Percentiles rank a stretch among this genome's conserved stretches.
Evolutionary conservation across 306 rosid species (phyloP).

Genomic region (Vigna unguiculata): DNA sequence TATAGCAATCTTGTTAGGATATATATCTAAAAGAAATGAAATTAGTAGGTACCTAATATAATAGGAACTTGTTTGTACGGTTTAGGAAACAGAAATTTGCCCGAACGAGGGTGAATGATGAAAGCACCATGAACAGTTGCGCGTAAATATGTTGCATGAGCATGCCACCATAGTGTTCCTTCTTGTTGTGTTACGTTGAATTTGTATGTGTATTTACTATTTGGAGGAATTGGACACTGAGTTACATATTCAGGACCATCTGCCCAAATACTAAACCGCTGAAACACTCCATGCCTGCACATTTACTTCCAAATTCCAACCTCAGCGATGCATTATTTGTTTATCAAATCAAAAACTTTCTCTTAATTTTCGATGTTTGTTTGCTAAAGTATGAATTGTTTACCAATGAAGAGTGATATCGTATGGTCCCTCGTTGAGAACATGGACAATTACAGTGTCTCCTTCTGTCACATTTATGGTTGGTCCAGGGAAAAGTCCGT

Average conservation of each 20-base stretch:
- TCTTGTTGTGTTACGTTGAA: conserved; percentile 60
- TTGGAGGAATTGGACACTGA: conserved; percentile 62
- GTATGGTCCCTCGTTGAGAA: conserved; percentile 57
- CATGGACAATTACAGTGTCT: conserved; percentile 61
- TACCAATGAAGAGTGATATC: conserved; percentile 66
- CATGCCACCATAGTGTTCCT: conserved; percentile 87
- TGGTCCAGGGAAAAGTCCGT: conserved; percentile 61
- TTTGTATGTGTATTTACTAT: conserved; percentile 50
- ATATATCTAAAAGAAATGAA: background rate
- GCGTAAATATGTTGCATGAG: conserved; percentile 59
- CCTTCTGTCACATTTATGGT: conserved; percentile 51
- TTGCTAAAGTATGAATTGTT: background rate
- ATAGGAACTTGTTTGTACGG: conserved; percentile 56
- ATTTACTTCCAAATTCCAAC: background rate
- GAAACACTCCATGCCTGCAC: conserved; percentile 68
- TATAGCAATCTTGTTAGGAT: too few species aligned
- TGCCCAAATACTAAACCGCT: conserved; percentile 61
- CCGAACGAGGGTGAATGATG: conserved; percentile 52
- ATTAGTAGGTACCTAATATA: conserved; percentile 48
- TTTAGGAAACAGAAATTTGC: conserved; percentile 44
- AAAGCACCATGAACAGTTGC: conserved; percentile 70
- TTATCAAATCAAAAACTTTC: background rate
- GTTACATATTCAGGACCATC: conserved; percentile 69
- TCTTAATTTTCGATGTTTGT: background rate
- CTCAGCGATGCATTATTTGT: too few species aligned